A percentile compares a stretch with the other conserved stretches of the same genome.
Evolutionary conservation across 2,329 filamentous ascomycete genomes (phyloP).

Genomic region (Pseudophaeomoniella oleicola): DNA sequence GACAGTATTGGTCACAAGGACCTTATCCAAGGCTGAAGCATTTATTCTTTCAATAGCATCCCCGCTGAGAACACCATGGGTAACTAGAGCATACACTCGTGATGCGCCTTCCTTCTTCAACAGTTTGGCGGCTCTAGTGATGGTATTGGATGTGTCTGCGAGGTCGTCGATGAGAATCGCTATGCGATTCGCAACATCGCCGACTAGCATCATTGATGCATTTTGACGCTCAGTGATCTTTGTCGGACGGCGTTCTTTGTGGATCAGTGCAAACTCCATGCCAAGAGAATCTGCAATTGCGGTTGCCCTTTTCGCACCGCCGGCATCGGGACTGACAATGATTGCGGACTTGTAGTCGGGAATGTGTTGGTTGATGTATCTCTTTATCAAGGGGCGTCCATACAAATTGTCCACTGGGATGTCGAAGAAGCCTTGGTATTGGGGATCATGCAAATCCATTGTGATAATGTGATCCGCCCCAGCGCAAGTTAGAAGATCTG

Average conservation of each 20-base stretch:
- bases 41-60: constrained; percentile 93
- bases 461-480: constrained; percentile 95
- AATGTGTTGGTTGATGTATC: constrained; percentile 64
- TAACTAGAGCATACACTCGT: constrained; percentile 79
- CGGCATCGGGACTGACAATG: constrained; percentile 90
- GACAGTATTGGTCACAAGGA: constrained; percentile 90
- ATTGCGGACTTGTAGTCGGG: constrained; percentile 74
- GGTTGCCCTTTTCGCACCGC: constrained; percentile 89
- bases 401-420: constrained; percentile 98
- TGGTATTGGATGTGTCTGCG: constrained; percentile 91
- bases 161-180: constrained; percentile 91
- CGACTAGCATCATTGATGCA: constrained; percentile 86
- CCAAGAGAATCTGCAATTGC: constrained; percentile 86
- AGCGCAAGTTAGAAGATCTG: constrained; percentile 85
- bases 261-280: constrained; percentile 93
- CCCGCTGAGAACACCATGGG: constrained; percentile 87
- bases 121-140: constrained; percentile 91
- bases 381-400: constrained; percentile 42
- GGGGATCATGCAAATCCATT: constrained; percentile 90
- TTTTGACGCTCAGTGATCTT: constrained; percentile 71
- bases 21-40: constrained; percentile 79
- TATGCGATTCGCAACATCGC: constrained; percentile 64
- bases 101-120: constrained; percentile 86
- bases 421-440: constrained; percentile 98
- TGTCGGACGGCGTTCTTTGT: constrained; percentile 90